Conservation (phyloP, 345 rosid genomes). For the Salix udensis region DNA sequence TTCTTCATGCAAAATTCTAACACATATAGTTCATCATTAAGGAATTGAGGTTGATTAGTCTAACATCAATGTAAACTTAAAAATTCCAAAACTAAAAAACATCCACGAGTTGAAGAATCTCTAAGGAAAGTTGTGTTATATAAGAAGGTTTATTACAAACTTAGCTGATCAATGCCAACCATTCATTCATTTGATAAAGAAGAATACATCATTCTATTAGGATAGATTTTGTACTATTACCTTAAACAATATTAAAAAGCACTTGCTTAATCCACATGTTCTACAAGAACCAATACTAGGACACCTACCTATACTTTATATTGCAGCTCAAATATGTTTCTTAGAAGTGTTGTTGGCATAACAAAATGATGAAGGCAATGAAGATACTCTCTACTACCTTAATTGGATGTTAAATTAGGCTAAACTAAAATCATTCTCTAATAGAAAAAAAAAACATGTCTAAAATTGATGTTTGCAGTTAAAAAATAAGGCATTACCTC, state of each 20-base stretch:
- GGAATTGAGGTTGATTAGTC: slow-evolving; percentile 2
- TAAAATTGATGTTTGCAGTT: too few relatives aligned
- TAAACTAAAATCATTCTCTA: too few relatives aligned
- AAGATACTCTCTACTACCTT: background rate
- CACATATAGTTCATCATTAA: background rate
- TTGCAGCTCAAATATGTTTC: background rate
- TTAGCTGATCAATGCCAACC: background rate
- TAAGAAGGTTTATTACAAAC: background rate
- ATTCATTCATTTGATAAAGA: background rate
- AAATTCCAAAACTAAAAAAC: background rate
- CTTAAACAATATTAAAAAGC: background rate
- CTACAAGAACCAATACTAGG: rapidly evolving
- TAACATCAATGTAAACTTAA: background rate
- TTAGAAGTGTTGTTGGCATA: background rate
- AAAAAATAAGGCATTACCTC: background rate
- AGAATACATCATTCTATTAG: background rate
- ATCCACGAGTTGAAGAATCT: background rate
- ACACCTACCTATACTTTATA: background rate
- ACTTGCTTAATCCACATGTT: background rate
- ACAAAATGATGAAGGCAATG: background rate
- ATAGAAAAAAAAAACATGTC: too few relatives aligned
- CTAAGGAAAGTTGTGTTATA: background rate
- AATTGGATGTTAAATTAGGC: background rate
- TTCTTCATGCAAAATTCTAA: background rate
- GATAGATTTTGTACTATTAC: background rate